Conservation (phyloP, 2,329 filamentous ascomycete species). For the Claviceps cyperi region DNA sequence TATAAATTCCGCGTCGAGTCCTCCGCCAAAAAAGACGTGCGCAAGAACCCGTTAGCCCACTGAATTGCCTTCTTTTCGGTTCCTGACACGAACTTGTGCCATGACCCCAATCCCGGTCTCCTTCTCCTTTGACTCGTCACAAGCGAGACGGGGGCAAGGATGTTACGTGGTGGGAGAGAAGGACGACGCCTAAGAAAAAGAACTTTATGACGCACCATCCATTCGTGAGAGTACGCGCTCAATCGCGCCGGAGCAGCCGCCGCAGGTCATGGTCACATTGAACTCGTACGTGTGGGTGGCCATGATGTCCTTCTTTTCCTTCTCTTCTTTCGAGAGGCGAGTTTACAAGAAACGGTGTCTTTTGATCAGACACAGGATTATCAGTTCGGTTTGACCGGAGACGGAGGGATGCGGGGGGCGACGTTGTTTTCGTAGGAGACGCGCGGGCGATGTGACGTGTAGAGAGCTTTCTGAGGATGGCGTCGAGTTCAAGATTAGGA, state of each 20-base stretch:
- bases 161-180: too few species aligned
- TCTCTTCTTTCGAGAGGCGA: background rate
- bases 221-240: constrained; percentile 86
- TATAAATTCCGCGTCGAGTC: constrained; percentile 20
- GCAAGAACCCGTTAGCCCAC: background rate
- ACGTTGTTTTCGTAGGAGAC: too few species aligned
- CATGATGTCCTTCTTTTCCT: background rate
- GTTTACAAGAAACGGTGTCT: too few species aligned
- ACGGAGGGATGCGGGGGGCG: too few species aligned
- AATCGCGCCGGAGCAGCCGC: constrained; percentile 89
- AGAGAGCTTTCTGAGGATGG: too few species aligned
- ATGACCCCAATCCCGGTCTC: too few species aligned
- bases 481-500: too few species aligned
- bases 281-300: constrained; percentile 75
- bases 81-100: too few species aligned
- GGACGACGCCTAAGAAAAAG: background rate
- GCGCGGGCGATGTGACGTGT: too few species aligned
- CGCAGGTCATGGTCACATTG: constrained; percentile 85
- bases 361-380: background rate
- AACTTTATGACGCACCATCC: constrained; percentile 46
- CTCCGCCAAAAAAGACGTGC: background rate
- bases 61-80: background rate
- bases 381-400: too few species aligned
- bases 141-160: too few species aligned
- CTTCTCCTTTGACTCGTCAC: too few species aligned